phyloP scores from a whole-genome alignment of 1,284 basidiomycete species.

The Trichosporon faecale region DNA sequence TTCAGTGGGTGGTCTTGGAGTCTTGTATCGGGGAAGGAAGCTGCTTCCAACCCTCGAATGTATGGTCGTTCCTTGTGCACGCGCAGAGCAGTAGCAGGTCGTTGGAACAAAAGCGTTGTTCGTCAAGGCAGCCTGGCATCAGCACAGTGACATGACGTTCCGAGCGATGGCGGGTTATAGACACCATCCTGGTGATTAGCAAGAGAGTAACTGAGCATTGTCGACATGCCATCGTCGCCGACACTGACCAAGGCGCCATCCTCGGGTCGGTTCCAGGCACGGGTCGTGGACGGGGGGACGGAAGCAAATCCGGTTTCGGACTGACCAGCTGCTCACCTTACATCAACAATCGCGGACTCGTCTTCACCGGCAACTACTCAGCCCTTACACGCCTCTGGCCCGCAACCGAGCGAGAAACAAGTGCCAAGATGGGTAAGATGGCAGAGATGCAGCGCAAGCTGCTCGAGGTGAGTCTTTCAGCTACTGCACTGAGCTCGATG shows the following conservation, averaged over 20 bases:
- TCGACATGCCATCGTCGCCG: background rate
- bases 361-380: background rate
- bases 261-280: background rate
- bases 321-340: background rate
- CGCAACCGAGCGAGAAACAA: background rate
- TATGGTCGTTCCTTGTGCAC: background rate
- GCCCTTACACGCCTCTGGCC: background rate
- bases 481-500: background rate
- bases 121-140: background rate
- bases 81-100: background rate
- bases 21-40: background rate
- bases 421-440: constrained; percentile 51
- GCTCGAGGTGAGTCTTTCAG: constrained; percentile 46
- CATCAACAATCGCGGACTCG: background rate
- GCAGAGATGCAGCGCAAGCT: constrained; percentile 54
- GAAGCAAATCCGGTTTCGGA: background rate
- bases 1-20: background rate
- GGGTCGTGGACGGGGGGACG: background rate
- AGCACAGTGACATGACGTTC: too few species aligned
- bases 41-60: background rate
- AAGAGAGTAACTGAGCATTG: background rate
- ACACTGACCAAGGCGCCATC: background rate
- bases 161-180: too few species aligned
- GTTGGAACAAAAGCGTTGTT: too few species aligned
- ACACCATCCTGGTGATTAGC: too few species aligned